These are phyloP conservation scores for Ceratopteris richardii DNA, from an alignment of 75 land plant species.

Conservation along the genomic window DNA sequence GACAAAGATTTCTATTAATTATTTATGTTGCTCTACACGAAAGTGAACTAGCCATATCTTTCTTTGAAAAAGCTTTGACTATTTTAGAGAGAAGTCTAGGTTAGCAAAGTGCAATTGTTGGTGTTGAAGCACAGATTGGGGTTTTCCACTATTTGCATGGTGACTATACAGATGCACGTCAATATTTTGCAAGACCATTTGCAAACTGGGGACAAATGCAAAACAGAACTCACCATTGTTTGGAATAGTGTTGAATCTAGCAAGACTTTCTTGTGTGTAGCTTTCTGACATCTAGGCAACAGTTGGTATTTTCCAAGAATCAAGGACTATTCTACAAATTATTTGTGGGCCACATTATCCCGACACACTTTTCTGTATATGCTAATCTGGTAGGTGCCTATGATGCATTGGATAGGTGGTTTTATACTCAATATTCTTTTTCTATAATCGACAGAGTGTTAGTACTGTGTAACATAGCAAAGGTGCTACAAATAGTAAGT, in stretches of 20 bases:
- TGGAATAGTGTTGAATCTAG: conserved; percentile 70
- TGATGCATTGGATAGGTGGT: conserved; percentile 91
- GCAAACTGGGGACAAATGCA: conserved; percentile 51
- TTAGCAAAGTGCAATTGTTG: conserved; percentile 57
- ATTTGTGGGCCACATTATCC: conserved; percentile 70
- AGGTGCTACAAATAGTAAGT: too few relatives aligned
- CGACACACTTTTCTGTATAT: conserved; percentile 73
- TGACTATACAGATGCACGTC: conserved; percentile 40
- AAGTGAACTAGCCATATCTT: conserved; percentile 50
- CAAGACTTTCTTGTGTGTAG: conserved; percentile 78
- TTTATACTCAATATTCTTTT: too few relatives aligned
- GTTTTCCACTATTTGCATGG: conserved; percentile 63
- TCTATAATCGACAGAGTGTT: too few relatives aligned
- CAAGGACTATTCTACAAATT: conserved; percentile 54
- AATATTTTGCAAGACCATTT: conserved; percentile 46
- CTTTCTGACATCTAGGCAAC: conserved; percentile 58
- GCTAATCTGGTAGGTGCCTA: conserved; percentile 81
- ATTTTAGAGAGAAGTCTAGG: conserved; percentile 60
- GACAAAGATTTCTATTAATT: conserved; percentile 61
- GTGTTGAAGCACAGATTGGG: conserved; percentile 91
- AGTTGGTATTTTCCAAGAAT: conserved; percentile 63
- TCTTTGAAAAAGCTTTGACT: conserved; percentile 61
- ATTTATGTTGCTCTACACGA: conserved; percentile 76
- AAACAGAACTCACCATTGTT: conserved; percentile 54
- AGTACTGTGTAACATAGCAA: too few relatives aligned